Evolutionary conservation across 2,329 filamentous ascomycete genomes (phyloP).

Genomic region (Ramichloridium luteum): DNA sequence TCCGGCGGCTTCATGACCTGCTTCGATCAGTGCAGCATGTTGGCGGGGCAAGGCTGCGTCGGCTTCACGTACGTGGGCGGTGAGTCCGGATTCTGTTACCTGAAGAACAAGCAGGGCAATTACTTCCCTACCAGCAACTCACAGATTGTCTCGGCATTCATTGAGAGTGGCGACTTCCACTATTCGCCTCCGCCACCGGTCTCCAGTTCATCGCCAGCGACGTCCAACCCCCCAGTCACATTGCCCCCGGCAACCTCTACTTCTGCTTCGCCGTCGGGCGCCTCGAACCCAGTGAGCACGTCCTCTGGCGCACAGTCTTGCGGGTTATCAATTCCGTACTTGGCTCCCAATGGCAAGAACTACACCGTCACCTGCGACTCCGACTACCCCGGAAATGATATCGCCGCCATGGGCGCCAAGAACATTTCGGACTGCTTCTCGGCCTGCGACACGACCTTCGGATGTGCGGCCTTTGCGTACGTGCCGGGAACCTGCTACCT

Average conservation of each 20-base stretch:
- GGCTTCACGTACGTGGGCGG: not conserved
- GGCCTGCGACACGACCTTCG: not conserved
- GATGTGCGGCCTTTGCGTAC: not conserved
- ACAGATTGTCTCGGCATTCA: not conserved
- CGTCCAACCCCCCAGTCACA: no score
- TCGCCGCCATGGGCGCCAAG: not conserved
- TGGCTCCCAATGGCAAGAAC: not conserved
- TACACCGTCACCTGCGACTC: not conserved
- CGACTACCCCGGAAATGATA: constrained; percentile 1
- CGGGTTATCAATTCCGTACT: not conserved
- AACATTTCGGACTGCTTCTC: not conserved
- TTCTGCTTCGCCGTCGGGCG: no score
- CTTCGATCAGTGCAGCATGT: not conserved
- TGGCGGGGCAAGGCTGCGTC: not conserved
- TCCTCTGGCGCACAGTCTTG: no score
- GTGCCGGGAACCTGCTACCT: not conserved
- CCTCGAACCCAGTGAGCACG: no score
- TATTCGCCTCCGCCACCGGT: no score
- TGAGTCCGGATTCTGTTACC: not conserved
- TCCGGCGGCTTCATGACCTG: not conserved
- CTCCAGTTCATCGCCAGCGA: no score
- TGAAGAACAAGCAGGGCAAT: not conserved
- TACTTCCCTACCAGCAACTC: not conserved
- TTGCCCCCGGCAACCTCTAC: no score
- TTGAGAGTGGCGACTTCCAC: no score